Base-by-base conservation (phyloP, 2,329 filamentous ascomycete species). In the Fusarium pseudonygamai region DNA sequence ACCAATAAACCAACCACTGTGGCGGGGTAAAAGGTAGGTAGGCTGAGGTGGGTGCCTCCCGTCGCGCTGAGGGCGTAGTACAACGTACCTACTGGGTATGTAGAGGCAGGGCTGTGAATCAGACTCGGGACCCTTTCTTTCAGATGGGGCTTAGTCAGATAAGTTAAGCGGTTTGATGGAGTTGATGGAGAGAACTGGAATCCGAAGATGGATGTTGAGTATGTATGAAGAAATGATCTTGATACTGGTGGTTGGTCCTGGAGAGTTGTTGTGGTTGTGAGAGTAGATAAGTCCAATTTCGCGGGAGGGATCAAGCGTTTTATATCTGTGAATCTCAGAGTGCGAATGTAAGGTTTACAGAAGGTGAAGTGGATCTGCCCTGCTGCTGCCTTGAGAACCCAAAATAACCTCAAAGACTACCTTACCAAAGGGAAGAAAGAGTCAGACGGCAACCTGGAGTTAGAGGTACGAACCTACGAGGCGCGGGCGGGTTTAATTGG, bases 1-100 rank as follows among this genome's bases (percentile, higher is more conserved):
- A 53, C 64, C 66, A 77, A 74, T 65, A 42, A 71, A 47, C 62
- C 66, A 76, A 74, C 64, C 46, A 69, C 74, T 78, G 24, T 55
- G 50, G 76, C 76, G 76, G 76, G 76, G 64, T 50, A 36, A 34
- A 34, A 66, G 13, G 28, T 28, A 66, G 13, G 9, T 78, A 67
- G 69, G 66, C 61, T 71, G 71, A 77, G 64, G 66, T 73, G 47
- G 50, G 50, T 55, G 50, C 50, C 50, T 53, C 22, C 24, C 61
- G n/a, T 53, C 22, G 34, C 61, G n/a, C 56, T 64, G 30, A 50
- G 30, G 30, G 30, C 30, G 30, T 34, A 28, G 26, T 37, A 47
- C 20, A 30, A 52, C 49, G 55, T 74, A 74, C 71, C 60, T 74
- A 36, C 36, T 16, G 16, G 32, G 32, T 34, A 18, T 36, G 34